Percentiles rank a stretch among this genome's conserved stretches.
phyloP scores from a whole-genome alignment of 495 filamentous ascomycete genomes.

The Talaromyces ruber region DNA sequence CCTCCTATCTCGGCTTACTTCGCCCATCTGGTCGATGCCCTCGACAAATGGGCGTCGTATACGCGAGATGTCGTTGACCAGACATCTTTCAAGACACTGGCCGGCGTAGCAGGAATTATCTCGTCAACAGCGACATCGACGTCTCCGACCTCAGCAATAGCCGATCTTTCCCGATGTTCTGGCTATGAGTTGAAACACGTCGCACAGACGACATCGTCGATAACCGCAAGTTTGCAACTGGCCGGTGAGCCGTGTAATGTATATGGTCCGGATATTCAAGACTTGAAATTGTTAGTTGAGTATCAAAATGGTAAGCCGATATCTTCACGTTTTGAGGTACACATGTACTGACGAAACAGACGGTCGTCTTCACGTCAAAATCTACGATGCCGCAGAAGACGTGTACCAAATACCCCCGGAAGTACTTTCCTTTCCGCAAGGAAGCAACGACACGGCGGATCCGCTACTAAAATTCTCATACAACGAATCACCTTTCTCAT shows the following conservation, averaged over 20 bases:
- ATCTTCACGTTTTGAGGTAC: background rate
- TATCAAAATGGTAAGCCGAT: constrained; percentile 59
- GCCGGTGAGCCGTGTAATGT: constrained; percentile 61
- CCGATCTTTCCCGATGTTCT: background rate
- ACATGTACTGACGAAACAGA: constrained; percentile 31
- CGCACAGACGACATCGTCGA: constrained; percentile 9
- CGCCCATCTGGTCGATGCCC: background rate
- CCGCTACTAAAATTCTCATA: constrained; percentile 34
- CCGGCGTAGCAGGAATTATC: background rate
- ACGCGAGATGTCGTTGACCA: background rate
- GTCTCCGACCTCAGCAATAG: background rate
- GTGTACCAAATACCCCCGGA: constrained; percentile 72
- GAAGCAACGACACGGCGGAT: constrained; percentile 13
- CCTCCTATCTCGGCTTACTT: background rate
- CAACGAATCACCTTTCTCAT: constrained; percentile 54
- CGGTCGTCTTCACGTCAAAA: constrained; percentile 72
- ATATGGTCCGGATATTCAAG: constrained; percentile 61
- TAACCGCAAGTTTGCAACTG: constrained; percentile 55
- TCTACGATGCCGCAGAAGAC: constrained; percentile 62
- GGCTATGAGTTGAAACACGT: constrained; percentile 19
- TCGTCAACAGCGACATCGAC: background rate
- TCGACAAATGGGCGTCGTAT: constrained; percentile 1
- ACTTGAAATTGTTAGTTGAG: constrained; percentile 61
- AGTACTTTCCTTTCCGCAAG: constrained; percentile 55
- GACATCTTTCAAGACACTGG: background rate